Conservation (phyloP, 108 stramenopile genomes). For the Discostella stelligeroides region DNA sequence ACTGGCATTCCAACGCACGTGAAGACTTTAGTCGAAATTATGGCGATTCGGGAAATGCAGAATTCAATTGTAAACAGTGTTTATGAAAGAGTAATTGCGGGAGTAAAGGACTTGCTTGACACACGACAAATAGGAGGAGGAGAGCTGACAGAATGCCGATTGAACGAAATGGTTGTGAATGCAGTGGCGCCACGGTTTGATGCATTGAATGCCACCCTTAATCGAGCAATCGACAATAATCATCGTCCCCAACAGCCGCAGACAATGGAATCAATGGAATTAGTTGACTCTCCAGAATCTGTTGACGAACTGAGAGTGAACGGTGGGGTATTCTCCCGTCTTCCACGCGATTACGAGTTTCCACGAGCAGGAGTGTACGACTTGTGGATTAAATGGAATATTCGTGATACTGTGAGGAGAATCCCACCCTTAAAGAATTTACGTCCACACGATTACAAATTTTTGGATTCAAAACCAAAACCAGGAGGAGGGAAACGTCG, state of each 20-base stretch:
- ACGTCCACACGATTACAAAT: no score
- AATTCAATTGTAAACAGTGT: not conserved
- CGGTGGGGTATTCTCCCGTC: no score
- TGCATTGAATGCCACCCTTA: not conserved
- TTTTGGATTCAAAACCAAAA: not conserved
- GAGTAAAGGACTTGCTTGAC: not conserved
- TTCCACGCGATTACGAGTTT: no score
- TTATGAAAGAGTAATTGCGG: not conserved
- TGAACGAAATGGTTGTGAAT: not conserved
- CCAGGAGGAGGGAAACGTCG: not conserved
- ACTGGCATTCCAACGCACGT: constrained; percentile 6
- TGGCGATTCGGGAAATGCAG: not conserved
- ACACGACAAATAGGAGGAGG: not conserved
- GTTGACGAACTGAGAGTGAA: no score
- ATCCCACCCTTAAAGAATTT: no score
- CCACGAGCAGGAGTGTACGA: no score
- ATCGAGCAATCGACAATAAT: not conserved
- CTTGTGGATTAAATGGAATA: no score
- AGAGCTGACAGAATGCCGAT: not conserved
- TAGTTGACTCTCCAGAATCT: no score
- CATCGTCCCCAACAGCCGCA: not conserved
- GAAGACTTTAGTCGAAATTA: not conserved
- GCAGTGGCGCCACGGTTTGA: constrained; percentile 1
- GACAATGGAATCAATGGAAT: constrained; percentile 8
- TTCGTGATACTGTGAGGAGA: no score